These are phyloP conservation scores for Boletus reticuloceps DNA, from an alignment of 768 basidiomycete genomes.

Conservation along the genomic window DNA sequence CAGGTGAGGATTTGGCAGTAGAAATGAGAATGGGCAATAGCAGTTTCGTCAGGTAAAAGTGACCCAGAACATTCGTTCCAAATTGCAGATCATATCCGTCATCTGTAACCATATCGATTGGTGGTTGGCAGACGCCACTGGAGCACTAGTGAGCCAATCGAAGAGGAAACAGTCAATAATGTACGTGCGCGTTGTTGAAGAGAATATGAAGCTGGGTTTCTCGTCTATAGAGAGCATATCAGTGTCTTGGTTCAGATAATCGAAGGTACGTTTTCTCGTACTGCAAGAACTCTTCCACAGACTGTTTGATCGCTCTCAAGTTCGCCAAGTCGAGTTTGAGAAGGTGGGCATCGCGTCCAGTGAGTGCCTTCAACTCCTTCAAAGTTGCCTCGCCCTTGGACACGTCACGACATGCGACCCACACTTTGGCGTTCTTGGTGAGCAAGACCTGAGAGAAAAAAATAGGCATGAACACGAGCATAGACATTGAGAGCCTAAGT, in stretches of 20 bases:
- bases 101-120: not conserved
- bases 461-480: not conserved
- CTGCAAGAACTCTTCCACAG: constrained; percentile 31
- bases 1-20: constrained; percentile 20
- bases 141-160: not conserved
- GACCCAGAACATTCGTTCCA: constrained; percentile 9
- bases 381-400: constrained; percentile 41
- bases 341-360: constrained; percentile 12
- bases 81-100: constrained; percentile 5
- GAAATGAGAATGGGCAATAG: constrained; percentile 14
- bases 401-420: constrained; percentile 43
- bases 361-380: constrained; percentile 36
- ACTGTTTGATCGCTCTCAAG: not conserved
- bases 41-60: constrained; percentile 6
- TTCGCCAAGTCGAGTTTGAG: no score
- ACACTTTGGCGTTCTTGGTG: constrained; percentile 33
- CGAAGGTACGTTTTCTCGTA: constrained; percentile 19
- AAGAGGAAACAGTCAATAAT: no score
- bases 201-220: not conserved
- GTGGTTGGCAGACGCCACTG: constrained; percentile 2
- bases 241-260: constrained; percentile 24
- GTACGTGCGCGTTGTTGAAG: constrained; percentile 8
- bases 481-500: not conserved
- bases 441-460: not conserved
- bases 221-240: not conserved